Conservation (phyloP, 495 filamentous ascomycete genomes). For the Hypoxylon trugodes region DNA sequence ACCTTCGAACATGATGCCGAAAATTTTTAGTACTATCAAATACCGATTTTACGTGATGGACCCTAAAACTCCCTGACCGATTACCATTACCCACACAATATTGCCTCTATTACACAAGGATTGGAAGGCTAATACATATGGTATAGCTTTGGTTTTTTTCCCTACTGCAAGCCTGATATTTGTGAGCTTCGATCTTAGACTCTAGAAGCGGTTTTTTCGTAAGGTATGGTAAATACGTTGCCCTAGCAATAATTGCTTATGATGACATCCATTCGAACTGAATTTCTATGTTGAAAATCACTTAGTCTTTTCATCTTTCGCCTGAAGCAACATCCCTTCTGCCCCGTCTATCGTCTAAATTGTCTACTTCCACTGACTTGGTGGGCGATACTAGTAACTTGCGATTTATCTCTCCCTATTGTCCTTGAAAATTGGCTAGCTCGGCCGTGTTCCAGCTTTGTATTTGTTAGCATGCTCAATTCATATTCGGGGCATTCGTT, state of each 20-base stretch:
- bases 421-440: slow-evolving; percentile 68
- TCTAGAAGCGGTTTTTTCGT: not conserved
- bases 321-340: slow-evolving; percentile 66
- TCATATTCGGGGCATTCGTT: not conserved
- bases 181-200: not conserved
- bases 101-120: not conserved
- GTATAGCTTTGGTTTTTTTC: not conserved
- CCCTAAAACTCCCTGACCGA: slow-evolving; percentile 54
- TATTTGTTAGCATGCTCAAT: slow-evolving; percentile 50
- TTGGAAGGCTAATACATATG: slow-evolving; percentile 8
- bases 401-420: slow-evolving; percentile 20
- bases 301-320: slow-evolving; percentile 97
- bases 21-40: slow-evolving; percentile 70
- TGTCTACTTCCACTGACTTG: slow-evolving; percentile 11
- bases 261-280: slow-evolving; percentile 68
- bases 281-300: slow-evolving; percentile 78
- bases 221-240: slow-evolving; percentile 32
- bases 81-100: slow-evolving; percentile 50
- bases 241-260: slow-evolving; percentile 49
- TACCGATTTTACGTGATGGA: slow-evolving; percentile 60
- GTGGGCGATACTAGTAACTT: slow-evolving; percentile 13
- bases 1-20: slow-evolving; percentile 61
- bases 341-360: not conserved
- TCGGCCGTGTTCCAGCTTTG: slow-evolving; percentile 75
- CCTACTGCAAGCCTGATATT: not conserved